Base-by-base conservation (phyloP, 768 basidiomycete genomes). In the Panus rudis region DNA sequence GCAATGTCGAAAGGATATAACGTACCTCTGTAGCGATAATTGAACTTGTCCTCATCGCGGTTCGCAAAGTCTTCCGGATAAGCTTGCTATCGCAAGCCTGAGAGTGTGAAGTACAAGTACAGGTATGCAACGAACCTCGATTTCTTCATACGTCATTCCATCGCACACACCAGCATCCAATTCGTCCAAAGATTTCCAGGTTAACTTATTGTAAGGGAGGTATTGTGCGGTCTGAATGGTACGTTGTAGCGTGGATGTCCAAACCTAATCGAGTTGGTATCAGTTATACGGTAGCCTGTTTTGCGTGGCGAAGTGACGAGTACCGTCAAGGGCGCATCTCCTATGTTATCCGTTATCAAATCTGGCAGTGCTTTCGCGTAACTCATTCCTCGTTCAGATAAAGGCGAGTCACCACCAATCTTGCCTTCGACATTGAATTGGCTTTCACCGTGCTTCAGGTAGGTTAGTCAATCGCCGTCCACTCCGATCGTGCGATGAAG, bases 91-190 rank as follows among this genome's bases (percentile, higher is more conserved):
- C 45, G 1, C 1, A 35, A 6, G 22, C 17, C 21, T 20, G 48
- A 25, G 3, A 33, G 33, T 26, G 22, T 20, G 20, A 20, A 39
- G 13, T 45, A 31, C 4, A 14, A 47, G 2, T 46, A 45, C 2
- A 22, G 17, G 37, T 10, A 40, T 16, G 12, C 23, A 38, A 55
- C 67, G 26, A 43, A 89, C 93, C 74, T 93, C 93, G 45, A 99
- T 98, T 72, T 98, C 94, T 68, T 91, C 84, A 54, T 99, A 99
- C 4, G 96, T 98, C 96, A 99, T 98, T 13, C 85, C 96, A 63
- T 99, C 96, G 57, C 96, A 99, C 25, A 99, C 96, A 20, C 96
- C 96, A 6, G 96, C 96, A 61, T 99, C 96, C 20, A 99, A 72
- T 63, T 99, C 96, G 55, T 99, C 96, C 41, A 99, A 67, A 2